A percentile compares a stretch with the other conserved stretches of the same genome.
Conservation (phyloP, 1,284 basidiomycete species). For the Trametes polyzona region DNA sequence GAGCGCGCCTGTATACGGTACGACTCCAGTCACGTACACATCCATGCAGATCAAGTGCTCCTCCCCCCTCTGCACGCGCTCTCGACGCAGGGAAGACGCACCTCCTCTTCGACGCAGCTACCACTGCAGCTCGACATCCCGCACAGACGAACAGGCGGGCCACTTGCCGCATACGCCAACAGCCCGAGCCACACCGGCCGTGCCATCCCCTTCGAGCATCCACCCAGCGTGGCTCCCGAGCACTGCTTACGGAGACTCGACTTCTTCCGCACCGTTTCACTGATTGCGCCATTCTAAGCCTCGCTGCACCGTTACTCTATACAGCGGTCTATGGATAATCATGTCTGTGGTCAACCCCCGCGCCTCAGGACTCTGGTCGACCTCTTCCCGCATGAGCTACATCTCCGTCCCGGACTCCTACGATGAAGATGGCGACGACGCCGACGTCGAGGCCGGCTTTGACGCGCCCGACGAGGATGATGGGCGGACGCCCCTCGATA, state of each 20-base stretch:
- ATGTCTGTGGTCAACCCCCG: conserved; percentile 45
- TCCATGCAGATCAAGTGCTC: too few species aligned
- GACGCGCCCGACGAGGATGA: conserved; percentile 46
- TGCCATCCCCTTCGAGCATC: neutral
- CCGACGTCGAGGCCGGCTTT: conserved; percentile 25
- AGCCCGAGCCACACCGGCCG: neutral
- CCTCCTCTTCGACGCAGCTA: too few species aligned
- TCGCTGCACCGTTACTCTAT: too few species aligned
- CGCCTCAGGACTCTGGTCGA: conserved; percentile 51
- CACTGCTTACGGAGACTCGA: conserved; percentile 11
- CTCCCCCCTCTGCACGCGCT: too few species aligned
- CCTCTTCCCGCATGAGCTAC: conserved; percentile 31
- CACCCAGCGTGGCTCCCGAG: neutral
- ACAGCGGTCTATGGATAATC: conserved; percentile 20
- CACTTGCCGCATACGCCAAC: neutral
- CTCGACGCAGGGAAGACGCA: too few species aligned
- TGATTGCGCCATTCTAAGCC: conserved; percentile 14
- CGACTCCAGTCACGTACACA: too few species aligned
- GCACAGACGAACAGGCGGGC: neutral
- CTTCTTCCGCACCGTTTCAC: neutral
- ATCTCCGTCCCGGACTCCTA: conserved; percentile 23
- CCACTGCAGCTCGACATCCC: too few species aligned
- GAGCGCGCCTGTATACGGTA: conserved; percentile 12
- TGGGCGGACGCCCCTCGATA: conserved; percentile 74
- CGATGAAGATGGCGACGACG: conserved; percentile 24